phyloP scores from a whole-genome alignment of 192 early-diverging fungal species.

The Borealophlyctis nickersoniae region DNA sequence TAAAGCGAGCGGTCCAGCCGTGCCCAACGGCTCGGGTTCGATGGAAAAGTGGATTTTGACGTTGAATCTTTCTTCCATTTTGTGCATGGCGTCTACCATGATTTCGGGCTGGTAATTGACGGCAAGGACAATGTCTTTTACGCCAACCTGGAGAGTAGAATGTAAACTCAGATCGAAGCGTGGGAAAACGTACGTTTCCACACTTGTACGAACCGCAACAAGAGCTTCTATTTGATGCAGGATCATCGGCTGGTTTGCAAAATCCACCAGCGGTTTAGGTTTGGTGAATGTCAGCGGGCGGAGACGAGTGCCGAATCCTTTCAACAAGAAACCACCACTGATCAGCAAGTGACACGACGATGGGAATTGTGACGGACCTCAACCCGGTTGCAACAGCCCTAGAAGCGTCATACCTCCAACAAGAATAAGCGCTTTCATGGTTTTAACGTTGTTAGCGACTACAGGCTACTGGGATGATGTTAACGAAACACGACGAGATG shows the following conservation, averaged over 20 bases:
- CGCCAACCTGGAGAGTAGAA: conserved; percentile 73
- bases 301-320: conserved; percentile 96
- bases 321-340: not conserved
- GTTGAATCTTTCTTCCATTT: conserved; percentile 78
- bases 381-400: not conserved
- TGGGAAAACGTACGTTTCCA: no score
- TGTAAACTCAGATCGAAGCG: not conserved
- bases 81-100: conserved; percentile 90
- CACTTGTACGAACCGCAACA: conserved; percentile 79
- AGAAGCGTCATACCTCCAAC: conserved; percentile 43
- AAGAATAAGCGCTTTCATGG: conserved; percentile 64
- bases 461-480: no score
- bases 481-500: no score
- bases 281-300: conserved; percentile 95
- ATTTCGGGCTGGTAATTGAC: conserved; percentile 99
- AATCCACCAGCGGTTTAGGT: conserved; percentile 98
- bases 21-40: conserved; percentile 58
- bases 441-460: no score
- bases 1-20: conserved; percentile 54
- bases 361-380: not conserved
- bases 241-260: conserved; percentile 98
- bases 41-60: conserved; percentile 55
- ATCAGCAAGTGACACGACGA: not conserved
- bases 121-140: conserved; percentile 95
- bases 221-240: conserved; percentile 97